These are phyloP conservation scores for Zasmidium citrigriseum DNA, from an alignment of 2,329 filamentous ascomycete genomes.

Conservation along the genomic window DNA sequence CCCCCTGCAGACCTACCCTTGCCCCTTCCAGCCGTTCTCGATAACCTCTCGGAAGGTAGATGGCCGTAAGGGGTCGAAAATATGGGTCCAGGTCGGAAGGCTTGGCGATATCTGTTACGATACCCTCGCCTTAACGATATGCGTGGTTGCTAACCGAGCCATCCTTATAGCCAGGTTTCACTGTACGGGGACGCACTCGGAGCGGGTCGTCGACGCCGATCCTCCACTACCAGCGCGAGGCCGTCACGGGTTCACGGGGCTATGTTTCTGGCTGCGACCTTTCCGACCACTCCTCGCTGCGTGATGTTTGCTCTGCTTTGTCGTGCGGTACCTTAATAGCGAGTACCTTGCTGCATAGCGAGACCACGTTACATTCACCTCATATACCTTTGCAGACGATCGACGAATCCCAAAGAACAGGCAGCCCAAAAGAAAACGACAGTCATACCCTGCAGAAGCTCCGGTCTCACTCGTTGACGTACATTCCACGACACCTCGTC, in stretches of 20 bases:
- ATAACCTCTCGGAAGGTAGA: too few species aligned
- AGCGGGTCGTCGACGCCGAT: neutral
- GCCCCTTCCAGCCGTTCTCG: too few species aligned
- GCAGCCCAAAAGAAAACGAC: conserved; percentile 12
- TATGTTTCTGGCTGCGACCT: neutral
- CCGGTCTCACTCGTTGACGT: neutral
- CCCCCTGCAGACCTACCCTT: too few species aligned
- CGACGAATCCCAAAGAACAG: conserved; percentile 10
- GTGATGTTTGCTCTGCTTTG: neutral
- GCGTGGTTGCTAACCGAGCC: too few species aligned
- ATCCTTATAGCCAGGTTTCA: too few species aligned
- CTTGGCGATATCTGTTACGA: too few species aligned
- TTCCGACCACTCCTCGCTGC: neutral
- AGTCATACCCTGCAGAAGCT: neutral
- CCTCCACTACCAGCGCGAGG: conserved; percentile 14
- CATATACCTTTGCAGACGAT: neutral
- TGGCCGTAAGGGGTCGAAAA: too few species aligned
- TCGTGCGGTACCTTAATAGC: conserved; percentile 10
- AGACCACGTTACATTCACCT: conserved; percentile 11
- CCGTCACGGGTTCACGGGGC: conserved; percentile 7
- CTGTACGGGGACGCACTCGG: too few species aligned
- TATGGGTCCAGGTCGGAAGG: too few species aligned
- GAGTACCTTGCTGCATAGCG: conserved; percentile 11
- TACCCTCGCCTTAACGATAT: too few species aligned
- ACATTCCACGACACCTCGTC: conserved; percentile 21